phyloP scores from a whole-genome alignment of 345 rosid species.

The Hypericum perforatum region DNA sequence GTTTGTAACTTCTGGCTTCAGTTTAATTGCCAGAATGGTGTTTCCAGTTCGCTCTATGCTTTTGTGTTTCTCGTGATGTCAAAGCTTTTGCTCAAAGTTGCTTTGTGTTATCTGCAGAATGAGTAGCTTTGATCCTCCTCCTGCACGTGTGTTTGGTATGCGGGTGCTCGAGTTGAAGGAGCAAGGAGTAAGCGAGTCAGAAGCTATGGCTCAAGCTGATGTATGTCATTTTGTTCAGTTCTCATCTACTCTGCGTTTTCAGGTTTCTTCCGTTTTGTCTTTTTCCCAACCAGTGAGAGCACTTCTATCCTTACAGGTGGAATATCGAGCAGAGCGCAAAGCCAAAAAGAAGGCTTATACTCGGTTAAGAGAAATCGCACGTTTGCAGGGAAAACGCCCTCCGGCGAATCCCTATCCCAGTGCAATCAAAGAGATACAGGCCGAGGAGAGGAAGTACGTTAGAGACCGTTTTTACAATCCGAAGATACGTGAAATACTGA shows the following conservation, averaged over 20 bases:
- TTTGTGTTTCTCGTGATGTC: neutral
- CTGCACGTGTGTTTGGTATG: constrained; percentile 59
- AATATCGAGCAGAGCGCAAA: constrained; percentile 54
- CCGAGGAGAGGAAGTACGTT: constrained; percentile 37
- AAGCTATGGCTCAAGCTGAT: constrained; percentile 72
- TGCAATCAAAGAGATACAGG: constrained; percentile 54
- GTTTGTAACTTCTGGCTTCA: too few relatives aligned
- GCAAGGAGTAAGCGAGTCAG: constrained; percentile 60
- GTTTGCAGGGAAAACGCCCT: constrained; percentile 52
- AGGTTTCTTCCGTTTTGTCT: neutral
- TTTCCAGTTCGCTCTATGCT: constrained; percentile 1
- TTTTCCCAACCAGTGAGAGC: neutral
- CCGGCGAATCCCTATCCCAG: constrained; percentile 77
- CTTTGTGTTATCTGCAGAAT: constrained; percentile 35
- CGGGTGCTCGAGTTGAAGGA: constrained; percentile 75
- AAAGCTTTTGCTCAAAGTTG: neutral
- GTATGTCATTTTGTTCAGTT: constrained; percentile 21
- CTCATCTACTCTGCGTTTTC: neutral
- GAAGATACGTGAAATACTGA: constrained; percentile 30
- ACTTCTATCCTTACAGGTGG: constrained; percentile 34
- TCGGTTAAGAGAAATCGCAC: constrained; percentile 53
- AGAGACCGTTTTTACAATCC: constrained; percentile 45
- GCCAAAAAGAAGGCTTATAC: constrained; percentile 60
- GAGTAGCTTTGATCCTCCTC: constrained; percentile 52
- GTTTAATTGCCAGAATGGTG: neutral